Percentiles rank a stretch among this genome's conserved stretches.
These are phyloP conservation scores for Phytopythium helicoides DNA, from an alignment of 352 stramenopile species.

Conservation along the genomic window DNA sequence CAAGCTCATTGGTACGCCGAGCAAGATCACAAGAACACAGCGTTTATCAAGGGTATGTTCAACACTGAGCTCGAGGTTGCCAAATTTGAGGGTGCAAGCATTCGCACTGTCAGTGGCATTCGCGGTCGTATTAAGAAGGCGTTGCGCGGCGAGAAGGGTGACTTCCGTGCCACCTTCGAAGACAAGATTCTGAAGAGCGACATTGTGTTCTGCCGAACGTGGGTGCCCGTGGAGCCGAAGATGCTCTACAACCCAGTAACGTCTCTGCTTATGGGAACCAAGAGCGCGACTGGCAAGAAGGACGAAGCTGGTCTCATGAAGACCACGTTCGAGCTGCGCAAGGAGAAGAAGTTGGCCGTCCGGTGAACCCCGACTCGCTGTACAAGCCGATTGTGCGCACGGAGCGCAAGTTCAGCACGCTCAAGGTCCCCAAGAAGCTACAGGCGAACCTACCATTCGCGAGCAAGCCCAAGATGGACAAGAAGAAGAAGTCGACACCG, in stretches of 20 bases:
- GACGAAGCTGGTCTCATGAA: conserved; percentile 87
- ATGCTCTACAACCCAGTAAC: conserved; percentile 98
- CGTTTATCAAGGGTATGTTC: conserved; percentile 98
- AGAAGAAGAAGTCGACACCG: conserved; percentile 81
- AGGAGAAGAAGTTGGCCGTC: conserved; percentile 93
- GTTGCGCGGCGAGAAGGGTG: conserved; percentile 89
- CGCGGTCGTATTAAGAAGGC: conserved; percentile 98
- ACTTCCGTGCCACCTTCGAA: conserved; percentile 99
- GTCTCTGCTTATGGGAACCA: conserved; percentile 60
- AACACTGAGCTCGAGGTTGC: conserved; percentile 95
- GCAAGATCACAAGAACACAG: conserved; percentile 99
- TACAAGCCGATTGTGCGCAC: conserved; percentile 98
- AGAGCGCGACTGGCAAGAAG: conserved; percentile 44
- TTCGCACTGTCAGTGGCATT: conserved; percentile 98
- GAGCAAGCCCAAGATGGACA: conserved; percentile 96
- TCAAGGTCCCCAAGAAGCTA: conserved; percentile 97
- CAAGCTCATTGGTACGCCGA: conserved; percentile 98
- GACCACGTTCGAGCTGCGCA: conserved; percentile 93
- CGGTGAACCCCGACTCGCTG: conserved; percentile 97
- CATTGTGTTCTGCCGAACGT: conserved; percentile 99
- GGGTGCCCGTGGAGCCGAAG: conserved; percentile 98
- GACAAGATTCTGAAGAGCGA: conserved; percentile 99
- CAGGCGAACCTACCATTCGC: conserved; percentile 96
- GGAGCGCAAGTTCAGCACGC: conserved; percentile 89
- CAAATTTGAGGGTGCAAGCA: conserved; percentile 96